Conservation (phyloP, 2,329 filamentous ascomycete genomes). For the Aspergillus ochraceus region DNA sequence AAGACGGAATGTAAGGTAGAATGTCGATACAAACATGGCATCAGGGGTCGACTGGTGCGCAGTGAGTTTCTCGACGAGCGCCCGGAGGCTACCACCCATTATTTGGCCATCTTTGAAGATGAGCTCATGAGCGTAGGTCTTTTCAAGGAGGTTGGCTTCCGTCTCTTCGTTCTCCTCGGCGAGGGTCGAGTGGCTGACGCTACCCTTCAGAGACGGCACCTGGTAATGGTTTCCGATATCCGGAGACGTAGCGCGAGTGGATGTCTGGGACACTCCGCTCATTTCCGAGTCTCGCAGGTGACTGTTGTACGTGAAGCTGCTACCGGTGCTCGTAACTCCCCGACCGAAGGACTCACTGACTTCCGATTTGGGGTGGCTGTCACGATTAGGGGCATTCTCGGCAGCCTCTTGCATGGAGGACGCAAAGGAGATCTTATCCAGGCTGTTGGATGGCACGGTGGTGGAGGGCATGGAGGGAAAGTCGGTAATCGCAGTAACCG, state of each 20-base stretch:
- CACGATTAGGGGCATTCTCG: slow-evolving; percentile 33
- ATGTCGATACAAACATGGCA: slow-evolving; percentile 86
- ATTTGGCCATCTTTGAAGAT: slow-evolving; percentile 94
- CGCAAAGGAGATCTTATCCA: slow-evolving; percentile 30
- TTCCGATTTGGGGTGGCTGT: slow-evolving; percentile 34
- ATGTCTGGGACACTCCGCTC: slow-evolving; percentile 76
- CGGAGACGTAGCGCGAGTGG: slow-evolving; percentile 85
- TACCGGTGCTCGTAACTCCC: slow-evolving; percentile 73
- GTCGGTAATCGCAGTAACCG: slow-evolving; percentile 29
- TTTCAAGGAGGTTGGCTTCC: slow-evolving; percentile 83
- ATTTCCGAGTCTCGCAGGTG: slow-evolving; percentile 73
- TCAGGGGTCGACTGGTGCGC: slow-evolving; percentile 92
- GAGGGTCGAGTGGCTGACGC: slow-evolving; percentile 63
- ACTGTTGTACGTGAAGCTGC: slow-evolving; percentile 75
- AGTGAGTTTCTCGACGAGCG: slow-evolving; percentile 90
- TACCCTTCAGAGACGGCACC: slow-evolving; percentile 67
- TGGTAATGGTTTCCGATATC: slow-evolving; percentile 60
- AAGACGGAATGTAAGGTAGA: slow-evolving; percentile 92
- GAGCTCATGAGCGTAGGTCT: slow-evolving; percentile 86
- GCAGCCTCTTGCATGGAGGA: slow-evolving; percentile 25
- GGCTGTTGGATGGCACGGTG: slow-evolving; percentile 25
- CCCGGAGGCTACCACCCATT: slow-evolving; percentile 85
- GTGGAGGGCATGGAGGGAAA: slow-evolving; percentile 28
- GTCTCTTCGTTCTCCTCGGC: slow-evolving; percentile 76
- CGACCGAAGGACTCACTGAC: slow-evolving; percentile 53